Base-by-base conservation (phyloP, 352 stramenopile species). In the Globisporangium cystogenes region DNA sequence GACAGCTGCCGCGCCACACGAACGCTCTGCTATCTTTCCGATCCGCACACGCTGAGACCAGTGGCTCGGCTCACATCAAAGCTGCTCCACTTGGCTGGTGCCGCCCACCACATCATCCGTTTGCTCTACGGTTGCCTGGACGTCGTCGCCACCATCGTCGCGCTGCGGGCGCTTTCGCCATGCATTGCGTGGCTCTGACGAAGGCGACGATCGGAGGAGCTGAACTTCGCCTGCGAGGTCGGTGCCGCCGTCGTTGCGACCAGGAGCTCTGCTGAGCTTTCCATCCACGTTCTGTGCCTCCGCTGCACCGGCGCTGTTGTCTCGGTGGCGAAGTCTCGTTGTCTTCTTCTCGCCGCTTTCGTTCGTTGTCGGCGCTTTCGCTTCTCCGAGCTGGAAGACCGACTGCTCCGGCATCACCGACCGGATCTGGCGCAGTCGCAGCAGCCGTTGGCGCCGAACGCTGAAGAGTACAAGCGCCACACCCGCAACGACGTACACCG, bases 401-500 rank as follows among this genome's bases (percentile, higher is more conserved):
- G 27, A 39, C n/a, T 47, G 50, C 10, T 59, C 46, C 7, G 65
- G 66, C 37, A 64, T 53, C 48, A 72, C 63, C 16, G 45, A 62
- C 12, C 63, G 60, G 3, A 62, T 31, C 24, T 46, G 65, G 11
- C 37, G 57, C 16, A 74, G 23, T 20, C 56, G 48, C 35, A 65
- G 29, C 8, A 62, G 29, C 21, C 60, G 55, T n/a, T 53, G 55
- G 35, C 63, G 48, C 11, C 48, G 58, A 3, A 33, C 14, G 16
- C 56, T 55, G 21, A 75, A 31, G 23, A 61, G 31, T 8, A 27
- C 43, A 24, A 63, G 21, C 11, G 24, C 45, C 4, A 23, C 24
- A 2, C 67, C 70, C 4, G 70, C 20, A 6, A 67, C 29, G 18
- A 76, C 49, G 31, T 67, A 72, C 1, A 53, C 59, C 0, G 14